Conservation (phyloP, 495 filamentous ascomycete species). For the Cryomyces minteri region DNA sequence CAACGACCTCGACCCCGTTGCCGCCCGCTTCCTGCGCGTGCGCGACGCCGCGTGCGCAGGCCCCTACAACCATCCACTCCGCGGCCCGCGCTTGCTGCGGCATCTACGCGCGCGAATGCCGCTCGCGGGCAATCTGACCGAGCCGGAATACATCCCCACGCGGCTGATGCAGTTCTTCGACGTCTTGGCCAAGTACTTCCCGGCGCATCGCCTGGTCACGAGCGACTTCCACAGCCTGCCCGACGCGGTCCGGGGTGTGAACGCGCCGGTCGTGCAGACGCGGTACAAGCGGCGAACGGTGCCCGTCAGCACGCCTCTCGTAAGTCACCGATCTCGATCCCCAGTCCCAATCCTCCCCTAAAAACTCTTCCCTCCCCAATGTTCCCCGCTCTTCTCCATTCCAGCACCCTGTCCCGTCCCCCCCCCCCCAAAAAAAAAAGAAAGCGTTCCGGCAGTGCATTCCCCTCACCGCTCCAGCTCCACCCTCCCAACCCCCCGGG, state of each 20-base stretch:
- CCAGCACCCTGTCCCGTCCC: no score
- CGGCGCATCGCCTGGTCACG: constrained; percentile 70
- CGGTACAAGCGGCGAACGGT: constrained; percentile 70
- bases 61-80: constrained; percentile 35
- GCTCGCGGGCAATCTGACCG: constrained; percentile 50
- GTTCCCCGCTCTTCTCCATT: no score
- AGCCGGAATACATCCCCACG: constrained; percentile 86
- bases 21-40: constrained; percentile 61
- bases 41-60: constrained; percentile 42
- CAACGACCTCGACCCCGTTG: constrained; percentile 60
- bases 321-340: constrained; percentile 24
- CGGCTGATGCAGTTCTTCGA: constrained; percentile 93
- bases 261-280: constrained; percentile 92
- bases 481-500: no score
- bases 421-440: no score
- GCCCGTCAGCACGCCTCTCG: constrained; percentile 77
- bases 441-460: no score
- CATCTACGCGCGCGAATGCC: constrained; percentile 41
- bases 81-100: constrained; percentile 32
- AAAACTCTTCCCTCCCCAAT: no score
- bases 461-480: no score
- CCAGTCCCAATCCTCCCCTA: no score
- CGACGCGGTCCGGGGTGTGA: constrained; percentile 61
- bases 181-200: constrained; percentile 69
- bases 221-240: constrained; percentile 81